These are phyloP conservation scores for Ogataea sp. DNA, from an alignment of 805 yeast species.

Conservation along the genomic window DNA sequence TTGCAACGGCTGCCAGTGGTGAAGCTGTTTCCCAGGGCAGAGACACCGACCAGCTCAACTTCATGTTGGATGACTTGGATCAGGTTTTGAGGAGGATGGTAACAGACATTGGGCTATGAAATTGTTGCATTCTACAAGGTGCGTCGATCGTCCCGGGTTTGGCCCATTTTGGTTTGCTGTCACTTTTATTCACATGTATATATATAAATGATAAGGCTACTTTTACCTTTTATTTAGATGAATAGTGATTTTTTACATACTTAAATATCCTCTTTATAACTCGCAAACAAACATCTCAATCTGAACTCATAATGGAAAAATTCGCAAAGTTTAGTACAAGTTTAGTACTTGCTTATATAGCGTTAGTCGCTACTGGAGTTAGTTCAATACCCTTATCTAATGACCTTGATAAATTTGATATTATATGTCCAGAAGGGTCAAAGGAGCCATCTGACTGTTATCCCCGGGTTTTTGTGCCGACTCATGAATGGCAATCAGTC, in stretches of 20 bases:
- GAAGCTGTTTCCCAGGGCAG: not conserved
- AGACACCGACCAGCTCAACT: not conserved
- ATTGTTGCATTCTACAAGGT: no score
- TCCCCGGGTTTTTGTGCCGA: constrained; percentile 55
- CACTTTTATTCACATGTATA: no score
- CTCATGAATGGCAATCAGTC: constrained; percentile 60
- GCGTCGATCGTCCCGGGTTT: no score
- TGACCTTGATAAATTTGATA: constrained; percentile 2
- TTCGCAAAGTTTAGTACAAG: no score
- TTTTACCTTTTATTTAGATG: no score
- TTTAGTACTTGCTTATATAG: not conserved
- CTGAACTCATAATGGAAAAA: no score
- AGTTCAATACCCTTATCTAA: not conserved
- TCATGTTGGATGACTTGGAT: not conserved
- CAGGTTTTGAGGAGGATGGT: not conserved
- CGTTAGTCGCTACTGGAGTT: not conserved
- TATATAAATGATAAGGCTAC: no score
- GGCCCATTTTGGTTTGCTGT: no score
- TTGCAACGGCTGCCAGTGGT: not conserved
- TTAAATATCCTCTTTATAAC: no score
- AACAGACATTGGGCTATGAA: not conserved
- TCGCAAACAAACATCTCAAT: no score
- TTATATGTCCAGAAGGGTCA: constrained; percentile 31
- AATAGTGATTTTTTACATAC: no score
- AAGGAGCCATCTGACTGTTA: constrained; percentile 46